phyloP scores from a whole-genome alignment of 257 asterid genomes.

The Capsicum rhomboideum region DNA sequence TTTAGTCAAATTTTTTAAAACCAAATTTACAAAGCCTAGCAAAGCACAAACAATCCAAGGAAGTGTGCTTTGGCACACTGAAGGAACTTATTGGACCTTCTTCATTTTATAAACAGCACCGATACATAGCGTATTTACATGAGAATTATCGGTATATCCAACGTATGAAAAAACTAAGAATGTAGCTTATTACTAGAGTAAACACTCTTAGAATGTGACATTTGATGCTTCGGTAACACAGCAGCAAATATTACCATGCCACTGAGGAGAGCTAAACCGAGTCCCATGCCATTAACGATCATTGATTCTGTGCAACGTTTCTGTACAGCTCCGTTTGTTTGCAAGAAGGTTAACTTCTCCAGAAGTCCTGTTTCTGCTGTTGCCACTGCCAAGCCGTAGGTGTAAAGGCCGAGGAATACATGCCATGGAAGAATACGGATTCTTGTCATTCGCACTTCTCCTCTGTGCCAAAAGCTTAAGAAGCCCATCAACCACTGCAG shows the following conservation, averaged over 20 bases:
- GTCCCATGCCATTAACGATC: constrained; percentile 70
- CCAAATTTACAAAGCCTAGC: background rate
- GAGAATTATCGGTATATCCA: background rate
- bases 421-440: constrained; percentile 72
- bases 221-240: constrained; percentile 40
- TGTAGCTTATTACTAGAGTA: constrained; percentile 21
- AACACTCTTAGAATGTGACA: constrained; percentile 15
- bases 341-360: constrained; percentile 71
- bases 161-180: background rate
- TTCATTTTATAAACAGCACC: background rate
- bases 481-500: constrained; percentile 83
- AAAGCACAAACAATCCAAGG: background rate
- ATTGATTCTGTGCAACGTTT: constrained; percentile 50
- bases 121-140: background rate
- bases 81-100: background rate
- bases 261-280: constrained; percentile 57
- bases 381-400: constrained; percentile 67
- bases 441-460: constrained; percentile 54
- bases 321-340: constrained; percentile 40
- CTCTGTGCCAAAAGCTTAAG: constrained; percentile 73
- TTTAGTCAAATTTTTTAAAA: background rate
- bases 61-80: background rate
- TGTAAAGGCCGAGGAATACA: constrained; percentile 69
- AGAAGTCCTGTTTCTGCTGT: constrained; percentile 89
- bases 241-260: constrained; percentile 63